Evolutionary conservation across 805 yeast species (phyloP).

Genomic region (Groenewaldozyma salmanticensis): DNA sequence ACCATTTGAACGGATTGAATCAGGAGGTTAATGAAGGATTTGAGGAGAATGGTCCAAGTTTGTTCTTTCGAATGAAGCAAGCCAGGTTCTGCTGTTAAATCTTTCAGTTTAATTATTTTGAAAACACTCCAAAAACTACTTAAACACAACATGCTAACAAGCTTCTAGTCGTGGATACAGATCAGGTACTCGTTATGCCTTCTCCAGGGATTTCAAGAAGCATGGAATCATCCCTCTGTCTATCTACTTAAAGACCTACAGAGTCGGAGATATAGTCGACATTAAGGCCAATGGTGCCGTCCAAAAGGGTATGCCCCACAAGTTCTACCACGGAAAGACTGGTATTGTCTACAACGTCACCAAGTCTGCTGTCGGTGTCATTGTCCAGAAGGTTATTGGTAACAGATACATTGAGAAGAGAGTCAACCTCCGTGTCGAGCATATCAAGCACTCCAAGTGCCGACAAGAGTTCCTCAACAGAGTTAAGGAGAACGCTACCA

Average conservation of each 20-base stretch:
- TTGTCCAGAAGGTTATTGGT: constrained; percentile 97
- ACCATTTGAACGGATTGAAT: too few relatives aligned
- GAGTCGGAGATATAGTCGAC: constrained; percentile 99
- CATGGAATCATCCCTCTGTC: constrained; percentile 93
- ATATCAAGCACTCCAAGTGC: constrained; percentile 99
- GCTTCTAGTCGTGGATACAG: constrained; percentile 96
- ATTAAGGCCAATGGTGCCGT: constrained; percentile 98
- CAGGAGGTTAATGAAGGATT: too few relatives aligned
- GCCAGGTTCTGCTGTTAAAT: too few relatives aligned
- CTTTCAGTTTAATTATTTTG: too few relatives aligned
- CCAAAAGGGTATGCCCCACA: constrained; percentile 99
- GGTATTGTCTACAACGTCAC: constrained; percentile 99
- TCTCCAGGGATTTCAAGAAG: constrained; percentile 98
- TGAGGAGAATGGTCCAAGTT: too few relatives aligned
- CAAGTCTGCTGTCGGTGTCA: constrained; percentile 97
- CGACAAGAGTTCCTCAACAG: constrained; percentile 98
- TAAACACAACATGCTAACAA: too few relatives aligned
- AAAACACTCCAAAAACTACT: too few relatives aligned
- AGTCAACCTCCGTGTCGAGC: constrained; percentile 97
- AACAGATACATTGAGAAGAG: constrained; percentile 99
- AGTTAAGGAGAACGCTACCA: constrained; percentile 94
- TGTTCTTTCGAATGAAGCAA: too few relatives aligned
- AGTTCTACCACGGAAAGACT: constrained; percentile 99
- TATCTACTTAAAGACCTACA: constrained; percentile 95
- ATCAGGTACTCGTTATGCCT: constrained; percentile 99